phyloP scores from a whole-genome alignment of 129 eudicot genomes.

The Deinandra increscens region DNA sequence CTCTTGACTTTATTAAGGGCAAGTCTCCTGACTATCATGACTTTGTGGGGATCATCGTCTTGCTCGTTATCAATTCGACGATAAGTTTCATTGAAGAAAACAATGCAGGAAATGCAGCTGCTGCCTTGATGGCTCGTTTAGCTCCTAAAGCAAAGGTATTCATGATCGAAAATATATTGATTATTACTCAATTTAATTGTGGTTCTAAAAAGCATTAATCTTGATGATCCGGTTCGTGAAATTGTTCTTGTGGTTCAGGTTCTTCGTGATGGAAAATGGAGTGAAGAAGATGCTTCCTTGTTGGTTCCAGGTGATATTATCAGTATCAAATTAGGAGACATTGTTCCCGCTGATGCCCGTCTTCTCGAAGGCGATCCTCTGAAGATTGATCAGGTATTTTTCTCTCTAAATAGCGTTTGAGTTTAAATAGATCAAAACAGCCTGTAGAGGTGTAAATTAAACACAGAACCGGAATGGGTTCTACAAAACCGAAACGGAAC shows the following conservation, averaged over 20 bases:
- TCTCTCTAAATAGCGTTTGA: not conserved
- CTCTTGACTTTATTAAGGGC: constrained; percentile 40
- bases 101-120: constrained; percentile 94
- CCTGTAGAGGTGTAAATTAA: too few relatives aligned
- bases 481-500: too few relatives aligned
- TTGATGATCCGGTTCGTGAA: not conserved
- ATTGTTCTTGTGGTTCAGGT: constrained; percentile 35
- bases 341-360: constrained; percentile 88
- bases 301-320: constrained; percentile 87
- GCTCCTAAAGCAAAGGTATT: constrained; percentile 89
- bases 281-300: constrained; percentile 66
- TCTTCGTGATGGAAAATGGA: constrained; percentile 76
- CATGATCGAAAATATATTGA: too few relatives aligned
- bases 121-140: constrained; percentile 92
- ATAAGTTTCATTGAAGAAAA: constrained; percentile 91
- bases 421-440: not conserved
- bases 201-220: not conserved
- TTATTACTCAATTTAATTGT: not conserved
- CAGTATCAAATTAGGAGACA: constrained; percentile 86
- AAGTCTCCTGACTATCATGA: constrained; percentile 70
- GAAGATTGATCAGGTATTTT: constrained; percentile 76
- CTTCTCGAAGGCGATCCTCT: constrained; percentile 85
- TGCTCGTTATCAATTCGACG: constrained; percentile 72
- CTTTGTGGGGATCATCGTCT: constrained; percentile 63
- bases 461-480: too few relatives aligned